Percentiles rank a stretch among this genome's conserved stretches.
Conservation (phyloP, 73 alveolate species). For the Breviolum minutum region DNA sequence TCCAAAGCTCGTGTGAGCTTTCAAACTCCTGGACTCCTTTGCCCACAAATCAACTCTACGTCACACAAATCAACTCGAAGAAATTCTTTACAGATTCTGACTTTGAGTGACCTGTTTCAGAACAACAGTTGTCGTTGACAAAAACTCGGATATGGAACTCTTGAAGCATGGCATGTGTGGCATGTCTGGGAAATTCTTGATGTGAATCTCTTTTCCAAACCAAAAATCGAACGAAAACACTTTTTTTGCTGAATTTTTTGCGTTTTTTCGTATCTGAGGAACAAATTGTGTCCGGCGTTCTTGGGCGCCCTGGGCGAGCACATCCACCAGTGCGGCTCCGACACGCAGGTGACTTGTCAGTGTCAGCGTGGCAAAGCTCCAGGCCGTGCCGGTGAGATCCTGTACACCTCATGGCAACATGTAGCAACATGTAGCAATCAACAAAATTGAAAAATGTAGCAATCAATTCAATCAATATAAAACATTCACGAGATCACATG, state of each 20-base stretch:
- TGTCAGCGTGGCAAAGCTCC: constrained; percentile 48
- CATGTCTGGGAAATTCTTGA: too few species aligned
- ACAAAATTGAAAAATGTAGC: background rate
- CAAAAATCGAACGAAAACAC: too few species aligned
- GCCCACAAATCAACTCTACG: too few species aligned
- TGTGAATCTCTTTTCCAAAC: too few species aligned
- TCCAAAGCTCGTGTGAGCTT: too few species aligned
- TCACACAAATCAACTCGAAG: too few species aligned
- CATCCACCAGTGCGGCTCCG: background rate
- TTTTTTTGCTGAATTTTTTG: background rate
- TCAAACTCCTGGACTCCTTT: too few species aligned
- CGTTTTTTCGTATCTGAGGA: background rate
- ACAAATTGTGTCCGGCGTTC: background rate
- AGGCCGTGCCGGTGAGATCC: constrained; percentile 75
- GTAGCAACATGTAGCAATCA: background rate
- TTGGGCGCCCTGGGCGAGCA: background rate
- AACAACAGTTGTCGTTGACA: too few species aligned
- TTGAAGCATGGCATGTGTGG: too few species aligned
- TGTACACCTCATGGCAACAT: background rate
- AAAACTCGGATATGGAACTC: too few species aligned
- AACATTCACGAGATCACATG: background rate
- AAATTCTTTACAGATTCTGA: too few species aligned
- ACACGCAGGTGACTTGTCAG: background rate
- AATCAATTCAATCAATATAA: background rate
- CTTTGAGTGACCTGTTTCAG: too few species aligned